Conservation (phyloP, 139 green algal genomes). For the Trebouxia sp. region DNA sequence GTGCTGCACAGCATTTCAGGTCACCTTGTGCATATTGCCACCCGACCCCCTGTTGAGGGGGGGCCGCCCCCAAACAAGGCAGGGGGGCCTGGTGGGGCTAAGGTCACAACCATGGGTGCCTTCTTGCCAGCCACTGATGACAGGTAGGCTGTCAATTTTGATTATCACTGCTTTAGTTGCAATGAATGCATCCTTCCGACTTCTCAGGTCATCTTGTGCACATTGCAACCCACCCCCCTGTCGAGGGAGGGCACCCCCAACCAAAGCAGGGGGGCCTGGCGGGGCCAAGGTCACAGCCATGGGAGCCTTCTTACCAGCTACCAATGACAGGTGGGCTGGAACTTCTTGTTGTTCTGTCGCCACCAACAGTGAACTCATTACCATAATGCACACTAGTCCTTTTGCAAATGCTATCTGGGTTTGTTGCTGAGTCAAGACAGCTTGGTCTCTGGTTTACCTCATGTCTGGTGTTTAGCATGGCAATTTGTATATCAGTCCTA, state of each 20-base stretch:
- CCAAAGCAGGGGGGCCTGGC: too few relatives aligned
- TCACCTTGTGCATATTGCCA: conserved; percentile 66
- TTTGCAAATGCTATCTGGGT: too few relatives aligned
- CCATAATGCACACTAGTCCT: too few relatives aligned
- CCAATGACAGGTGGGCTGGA: conserved; percentile 21
- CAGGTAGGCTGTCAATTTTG: conserved; percentile 21
- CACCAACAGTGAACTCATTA: too few relatives aligned
- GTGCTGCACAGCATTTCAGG: conserved; percentile 66
- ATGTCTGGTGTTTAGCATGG: too few relatives aligned
- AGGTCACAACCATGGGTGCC: conserved; percentile 2
- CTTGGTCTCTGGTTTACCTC: too few relatives aligned
- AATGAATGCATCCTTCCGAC: too few relatives aligned
- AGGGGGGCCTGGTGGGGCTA: conserved; percentile 2
- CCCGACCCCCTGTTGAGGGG: conserved; percentile 50
- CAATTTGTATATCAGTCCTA: too few relatives aligned
- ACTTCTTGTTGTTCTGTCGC: too few relatives aligned
- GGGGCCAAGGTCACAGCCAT: not conserved
- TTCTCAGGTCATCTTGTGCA: conserved; percentile 64
- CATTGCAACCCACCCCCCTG: conserved; percentile 61
- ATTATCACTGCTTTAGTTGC: too few relatives aligned
- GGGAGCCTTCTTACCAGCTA: not conserved
- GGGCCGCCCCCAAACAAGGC: not conserved
- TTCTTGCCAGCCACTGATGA: conserved; percentile 24
- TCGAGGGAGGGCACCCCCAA: not conserved
- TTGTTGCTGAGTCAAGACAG: too few relatives aligned